Percentiles rank a stretch among this genome's conserved stretches.
Conservation (phyloP, 1,139 yeast species). For the Suhomyces terraborum region DNA sequence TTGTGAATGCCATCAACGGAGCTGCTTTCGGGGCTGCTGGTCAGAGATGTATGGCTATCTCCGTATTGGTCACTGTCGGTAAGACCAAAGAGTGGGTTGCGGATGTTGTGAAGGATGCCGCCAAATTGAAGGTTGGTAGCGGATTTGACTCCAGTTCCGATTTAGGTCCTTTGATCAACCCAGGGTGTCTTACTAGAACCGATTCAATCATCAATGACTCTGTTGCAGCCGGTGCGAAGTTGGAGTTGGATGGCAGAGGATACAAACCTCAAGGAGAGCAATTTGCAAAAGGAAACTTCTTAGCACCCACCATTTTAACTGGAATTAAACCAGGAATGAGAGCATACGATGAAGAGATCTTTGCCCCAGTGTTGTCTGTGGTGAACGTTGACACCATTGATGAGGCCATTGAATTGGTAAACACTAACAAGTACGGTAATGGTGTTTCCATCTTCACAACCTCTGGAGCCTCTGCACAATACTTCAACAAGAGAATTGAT, state of each 20-base stretch:
- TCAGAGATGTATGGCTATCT: constrained; percentile 82
- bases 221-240: constrained; percentile 56
- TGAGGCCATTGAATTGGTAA: constrained; percentile 69
- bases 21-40: constrained; percentile 89
- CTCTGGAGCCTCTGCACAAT: constrained; percentile 69
- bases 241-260: constrained; percentile 67
- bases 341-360: constrained; percentile 74
- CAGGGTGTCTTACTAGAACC: constrained; percentile 57
- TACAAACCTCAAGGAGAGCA: constrained; percentile 44
- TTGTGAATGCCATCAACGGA: constrained; percentile 68
- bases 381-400: constrained; percentile 68
- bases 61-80: constrained; percentile 77
- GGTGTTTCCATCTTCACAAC: constrained; percentile 73
- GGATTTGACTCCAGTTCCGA: constrained; percentile 66
- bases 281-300: constrained; percentile 68
- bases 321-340: constrained; percentile 68
- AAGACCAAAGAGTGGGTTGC: constrained; percentile 64
- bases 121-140: constrained; percentile 59
- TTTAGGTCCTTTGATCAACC: constrained; percentile 73
- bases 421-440: constrained; percentile 69
- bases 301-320: constrained; percentile 71
- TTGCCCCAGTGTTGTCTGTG: constrained; percentile 73
- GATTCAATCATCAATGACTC: constrained; percentile 58
- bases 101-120: constrained; percentile 62
- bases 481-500: constrained; percentile 68